These are phyloP conservation scores for Dendrocalamus sinicus DNA, from an alignment of 176 grass and related monocot genomes.

Conservation along the genomic window DNA sequence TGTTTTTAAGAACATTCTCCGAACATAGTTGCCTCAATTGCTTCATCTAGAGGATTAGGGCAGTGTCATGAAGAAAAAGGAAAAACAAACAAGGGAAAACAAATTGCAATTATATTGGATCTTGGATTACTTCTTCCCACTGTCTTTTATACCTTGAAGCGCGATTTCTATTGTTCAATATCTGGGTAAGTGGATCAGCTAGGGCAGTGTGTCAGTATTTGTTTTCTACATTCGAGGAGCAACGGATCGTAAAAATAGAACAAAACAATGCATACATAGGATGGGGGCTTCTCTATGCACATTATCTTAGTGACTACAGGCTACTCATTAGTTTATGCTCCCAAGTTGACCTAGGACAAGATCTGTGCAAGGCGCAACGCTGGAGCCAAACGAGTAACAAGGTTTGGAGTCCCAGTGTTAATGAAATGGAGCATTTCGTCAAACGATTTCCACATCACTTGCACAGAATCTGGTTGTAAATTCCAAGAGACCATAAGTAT, in stretches of 20 bases:
- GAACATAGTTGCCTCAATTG: too few species aligned
- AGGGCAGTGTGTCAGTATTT: background rate
- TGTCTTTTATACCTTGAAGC: background rate
- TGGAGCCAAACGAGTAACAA: background rate
- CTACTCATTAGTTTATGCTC: background rate
- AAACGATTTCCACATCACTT: background rate
- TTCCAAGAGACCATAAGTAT: background rate
- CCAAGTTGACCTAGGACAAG: conserved; percentile 11
- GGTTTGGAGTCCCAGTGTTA: background rate
- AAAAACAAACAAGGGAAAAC: background rate
- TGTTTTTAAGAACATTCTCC: background rate
- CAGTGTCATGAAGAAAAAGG: background rate
- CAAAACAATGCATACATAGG: background rate
- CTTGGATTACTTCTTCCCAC: background rate
- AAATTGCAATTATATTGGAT: background rate
- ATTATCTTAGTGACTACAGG: background rate
- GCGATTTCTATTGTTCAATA: background rate
- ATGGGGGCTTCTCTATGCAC: background rate
- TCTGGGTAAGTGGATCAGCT: conserved; percentile 28
- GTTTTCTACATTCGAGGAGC: conserved; percentile 5
- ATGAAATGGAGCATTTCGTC: background rate
- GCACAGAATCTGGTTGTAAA: background rate
- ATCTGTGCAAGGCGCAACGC: background rate
- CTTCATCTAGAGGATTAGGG: background rate
- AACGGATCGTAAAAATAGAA: background rate